These are phyloP conservation scores for Sideroxylon spinosum DNA, from an alignment of 179 eudicot genomes.

Conservation along the genomic window DNA sequence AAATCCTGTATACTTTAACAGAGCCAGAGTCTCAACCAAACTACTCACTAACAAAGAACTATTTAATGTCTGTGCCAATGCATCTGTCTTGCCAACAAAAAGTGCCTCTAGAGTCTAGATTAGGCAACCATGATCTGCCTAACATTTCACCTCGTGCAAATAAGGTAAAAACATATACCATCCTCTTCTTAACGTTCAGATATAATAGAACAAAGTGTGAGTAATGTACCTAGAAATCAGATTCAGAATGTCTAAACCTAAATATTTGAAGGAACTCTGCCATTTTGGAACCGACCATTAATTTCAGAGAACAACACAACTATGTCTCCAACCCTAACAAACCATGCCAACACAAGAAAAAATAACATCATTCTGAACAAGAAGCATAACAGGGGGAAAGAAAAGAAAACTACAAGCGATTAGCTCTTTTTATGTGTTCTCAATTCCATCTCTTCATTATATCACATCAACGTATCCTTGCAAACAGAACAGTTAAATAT, in stretches of 20 bases:
- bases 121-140: neutral
- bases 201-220: neutral
- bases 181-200: neutral
- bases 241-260: neutral
- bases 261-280: neutral
- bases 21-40: neutral
- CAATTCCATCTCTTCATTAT: neutral
- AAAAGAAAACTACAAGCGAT: too few species aligned
- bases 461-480: neutral
- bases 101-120: neutral
- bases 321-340: neutral
- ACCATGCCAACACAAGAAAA: neutral
- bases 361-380: neutral
- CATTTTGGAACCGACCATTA: neutral
- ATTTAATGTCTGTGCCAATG: neutral
- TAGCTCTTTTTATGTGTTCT: too few species aligned
- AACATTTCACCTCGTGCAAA: neutral
- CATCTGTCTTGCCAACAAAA: neutral
- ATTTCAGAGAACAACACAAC: neutral
- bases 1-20: neutral
- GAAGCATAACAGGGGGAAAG: too few species aligned
- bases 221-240: neutral
- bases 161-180: neutral
- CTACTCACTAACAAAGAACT: neutral
- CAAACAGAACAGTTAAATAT: neutral